These are phyloP conservation scores for Arthrinium phaeospermum DNA, from an alignment of 2,329 filamentous ascomycete genomes.

Conservation along the genomic window DNA sequence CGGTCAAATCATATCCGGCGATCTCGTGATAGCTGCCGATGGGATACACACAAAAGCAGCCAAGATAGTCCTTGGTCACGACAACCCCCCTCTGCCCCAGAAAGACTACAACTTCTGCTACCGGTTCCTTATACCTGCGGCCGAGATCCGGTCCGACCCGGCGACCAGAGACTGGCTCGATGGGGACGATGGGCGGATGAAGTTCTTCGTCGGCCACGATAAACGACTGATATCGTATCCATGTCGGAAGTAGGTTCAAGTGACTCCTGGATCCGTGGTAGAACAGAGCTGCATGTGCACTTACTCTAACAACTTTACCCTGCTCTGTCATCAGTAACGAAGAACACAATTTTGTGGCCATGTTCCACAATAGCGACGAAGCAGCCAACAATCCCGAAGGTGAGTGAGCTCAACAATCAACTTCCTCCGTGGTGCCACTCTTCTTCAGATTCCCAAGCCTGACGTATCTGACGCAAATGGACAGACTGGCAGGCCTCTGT, in stretches of 20 bases:
- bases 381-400: constrained; percentile 23
- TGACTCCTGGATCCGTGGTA: no score
- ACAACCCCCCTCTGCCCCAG: constrained; percentile 26
- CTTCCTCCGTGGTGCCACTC: not conserved
- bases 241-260: constrained; percentile 31
- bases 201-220: constrained; percentile 29
- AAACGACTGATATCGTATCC: constrained; percentile 33
- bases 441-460: no score
- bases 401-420: constrained; percentile 15
- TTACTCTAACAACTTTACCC: not conserved
- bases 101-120: constrained; percentile 36
- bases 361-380: constrained; percentile 28
- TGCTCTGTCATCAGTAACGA: constrained; percentile 17
- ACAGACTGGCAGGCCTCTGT: constrained; percentile 30
- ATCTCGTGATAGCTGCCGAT: constrained; percentile 52
- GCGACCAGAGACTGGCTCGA: constrained; percentile 37
- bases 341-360: constrained; percentile 29
- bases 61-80: constrained; percentile 36
- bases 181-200: constrained; percentile 32
- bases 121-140: constrained; percentile 43
- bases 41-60: constrained; percentile 42
- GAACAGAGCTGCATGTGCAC: no score
- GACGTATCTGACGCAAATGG: not conserved
- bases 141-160: constrained; percentile 36
- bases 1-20: constrained; percentile 38